phyloP scores from a whole-genome alignment of 768 basidiomycete genomes.

The Leccinum broughii region DNA sequence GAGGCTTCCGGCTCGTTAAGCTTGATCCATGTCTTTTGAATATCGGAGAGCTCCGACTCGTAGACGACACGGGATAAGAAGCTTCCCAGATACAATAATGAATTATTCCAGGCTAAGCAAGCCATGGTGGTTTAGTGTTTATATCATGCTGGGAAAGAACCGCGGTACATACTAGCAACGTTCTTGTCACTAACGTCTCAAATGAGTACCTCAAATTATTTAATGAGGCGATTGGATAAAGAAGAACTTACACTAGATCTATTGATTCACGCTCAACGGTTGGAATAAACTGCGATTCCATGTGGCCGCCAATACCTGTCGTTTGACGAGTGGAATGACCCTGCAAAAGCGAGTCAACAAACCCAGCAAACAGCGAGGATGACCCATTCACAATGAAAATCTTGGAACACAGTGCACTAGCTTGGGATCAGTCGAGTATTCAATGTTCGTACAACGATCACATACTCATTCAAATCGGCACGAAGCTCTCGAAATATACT shows the following conservation, averaged over 20 bases:
- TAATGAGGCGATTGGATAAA: neutral
- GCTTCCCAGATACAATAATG: neutral
- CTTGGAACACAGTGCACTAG: conserved; percentile 61
- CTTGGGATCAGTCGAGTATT: conserved; percentile 5
- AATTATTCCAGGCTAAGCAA: neutral
- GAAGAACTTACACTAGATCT: conserved; percentile 10
- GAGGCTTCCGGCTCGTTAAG: no score
- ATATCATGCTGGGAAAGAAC: no score
- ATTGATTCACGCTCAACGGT: conserved; percentile 16
- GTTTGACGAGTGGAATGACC: conserved; percentile 16
- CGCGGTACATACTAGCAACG: conserved; percentile 55
- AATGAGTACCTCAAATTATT: neutral
- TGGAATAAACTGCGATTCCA: conserved; percentile 11
- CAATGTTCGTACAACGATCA: neutral
- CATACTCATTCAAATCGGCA: conserved; percentile 16
- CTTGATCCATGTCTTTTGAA: neutral
- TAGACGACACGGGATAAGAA: neutral
- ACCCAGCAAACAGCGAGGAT: neutral
- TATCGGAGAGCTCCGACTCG: neutral
- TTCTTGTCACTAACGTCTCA: neutral
- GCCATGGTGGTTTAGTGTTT: neutral
- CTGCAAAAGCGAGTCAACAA: neutral
- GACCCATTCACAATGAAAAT: conserved; percentile 71
- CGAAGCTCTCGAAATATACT: conserved; percentile 9
- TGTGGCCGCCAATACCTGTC: conserved; percentile 13